phyloP scores from a whole-genome alignment of 495 filamentous ascomycete genomes.

The Xeromyces bisporus region DNA sequence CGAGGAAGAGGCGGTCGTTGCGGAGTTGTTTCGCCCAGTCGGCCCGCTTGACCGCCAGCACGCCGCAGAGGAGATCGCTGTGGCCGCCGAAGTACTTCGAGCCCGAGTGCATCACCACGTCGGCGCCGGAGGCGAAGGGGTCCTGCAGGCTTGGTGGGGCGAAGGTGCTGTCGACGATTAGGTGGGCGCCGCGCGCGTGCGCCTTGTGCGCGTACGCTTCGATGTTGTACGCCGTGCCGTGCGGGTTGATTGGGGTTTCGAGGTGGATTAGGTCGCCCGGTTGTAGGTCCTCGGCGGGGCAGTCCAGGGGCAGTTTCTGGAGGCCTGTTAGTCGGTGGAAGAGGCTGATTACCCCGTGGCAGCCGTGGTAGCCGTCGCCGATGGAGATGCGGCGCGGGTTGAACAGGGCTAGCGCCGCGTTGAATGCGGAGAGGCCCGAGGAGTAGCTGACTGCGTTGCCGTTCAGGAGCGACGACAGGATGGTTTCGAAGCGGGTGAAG shows the following conservation, averaged over 20 bases:
- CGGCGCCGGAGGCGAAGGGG: slow-evolving; percentile 63
- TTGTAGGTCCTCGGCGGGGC: slow-evolving; percentile 34
- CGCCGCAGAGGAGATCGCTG: slow-evolving; percentile 75
- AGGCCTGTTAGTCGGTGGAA: slow-evolving; percentile 54
- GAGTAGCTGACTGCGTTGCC: slow-evolving; percentile 58
- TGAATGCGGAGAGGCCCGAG: slow-evolving; percentile 75
- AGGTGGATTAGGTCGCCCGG: slow-evolving; percentile 76
- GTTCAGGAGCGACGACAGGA: slow-evolving; percentile 55
- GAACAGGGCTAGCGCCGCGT: slow-evolving; percentile 59
- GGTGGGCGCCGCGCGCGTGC: slow-evolving; percentile 47
- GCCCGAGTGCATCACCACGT: slow-evolving; percentile 76
- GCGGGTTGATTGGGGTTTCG: slow-evolving; percentile 84
- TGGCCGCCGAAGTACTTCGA: slow-evolving; percentile 96
- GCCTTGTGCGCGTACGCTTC: slow-evolving; percentile 50
- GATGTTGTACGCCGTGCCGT: slow-evolving; percentile 63
- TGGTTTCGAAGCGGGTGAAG: slow-evolving; percentile 63
- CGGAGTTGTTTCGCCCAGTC: slow-evolving; percentile 41
- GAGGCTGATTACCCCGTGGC: slow-evolving; percentile 63
- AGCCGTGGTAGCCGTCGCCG: slow-evolving; percentile 79
- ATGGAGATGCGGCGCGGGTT: slow-evolving; percentile 68
- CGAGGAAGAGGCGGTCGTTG: slow-evolving; percentile 54
- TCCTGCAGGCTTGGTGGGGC: slow-evolving; percentile 81
- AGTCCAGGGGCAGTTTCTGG: slow-evolving; percentile 46
- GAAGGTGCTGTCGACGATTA: slow-evolving; percentile 86
- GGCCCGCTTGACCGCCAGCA: slow-evolving; percentile 44